Evolutionary conservation across 169 alveolate species (phyloP).

Genomic region (Cystoisospora suis): DNA sequence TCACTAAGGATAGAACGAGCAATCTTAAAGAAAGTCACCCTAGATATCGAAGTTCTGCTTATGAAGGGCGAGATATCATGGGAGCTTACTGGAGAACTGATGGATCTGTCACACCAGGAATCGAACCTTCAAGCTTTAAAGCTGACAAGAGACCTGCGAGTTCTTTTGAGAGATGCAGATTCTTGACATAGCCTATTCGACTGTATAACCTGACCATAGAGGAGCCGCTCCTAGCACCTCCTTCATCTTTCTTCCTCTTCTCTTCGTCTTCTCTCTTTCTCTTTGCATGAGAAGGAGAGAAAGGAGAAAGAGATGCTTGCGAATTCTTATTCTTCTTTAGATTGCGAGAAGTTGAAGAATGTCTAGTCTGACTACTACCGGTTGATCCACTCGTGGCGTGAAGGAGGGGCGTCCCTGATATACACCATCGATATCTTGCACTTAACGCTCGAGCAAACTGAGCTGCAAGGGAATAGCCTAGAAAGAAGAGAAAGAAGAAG

Average conservation of each 20-base stretch:
- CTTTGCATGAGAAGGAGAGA: neutral
- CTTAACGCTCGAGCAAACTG: slow-evolving; percentile 44
- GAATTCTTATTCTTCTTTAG: neutral
- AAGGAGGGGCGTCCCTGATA: slow-evolving; percentile 75
- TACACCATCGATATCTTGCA: slow-evolving; percentile 71
- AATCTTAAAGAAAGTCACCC: too few relatives aligned
- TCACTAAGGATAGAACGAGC: too few relatives aligned
- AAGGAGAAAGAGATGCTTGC: neutral
- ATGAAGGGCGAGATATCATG: too few relatives aligned
- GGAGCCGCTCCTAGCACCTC: neutral
- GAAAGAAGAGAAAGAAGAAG: neutral
- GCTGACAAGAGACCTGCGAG: slow-evolving; percentile 69
- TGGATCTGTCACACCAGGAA: neutral
- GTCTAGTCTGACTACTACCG: neutral
- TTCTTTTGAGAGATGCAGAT: slow-evolving; percentile 67
- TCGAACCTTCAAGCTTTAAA: slow-evolving; percentile 34
- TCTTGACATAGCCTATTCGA: neutral
- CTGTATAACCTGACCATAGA: too few relatives aligned
- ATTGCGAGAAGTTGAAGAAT: too few relatives aligned
- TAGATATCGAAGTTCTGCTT: too few relatives aligned
- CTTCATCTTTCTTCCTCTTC: neutral
- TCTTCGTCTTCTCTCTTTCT: neutral
- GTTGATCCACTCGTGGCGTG: slow-evolving; percentile 40
- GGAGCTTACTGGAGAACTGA: slow-evolving; percentile 34
- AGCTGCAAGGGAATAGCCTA: slow-evolving; percentile 63